Base-by-base conservation (phyloP, 2,329 filamentous ascomycete genomes). In the Aureobasidium mangrovei region DNA sequence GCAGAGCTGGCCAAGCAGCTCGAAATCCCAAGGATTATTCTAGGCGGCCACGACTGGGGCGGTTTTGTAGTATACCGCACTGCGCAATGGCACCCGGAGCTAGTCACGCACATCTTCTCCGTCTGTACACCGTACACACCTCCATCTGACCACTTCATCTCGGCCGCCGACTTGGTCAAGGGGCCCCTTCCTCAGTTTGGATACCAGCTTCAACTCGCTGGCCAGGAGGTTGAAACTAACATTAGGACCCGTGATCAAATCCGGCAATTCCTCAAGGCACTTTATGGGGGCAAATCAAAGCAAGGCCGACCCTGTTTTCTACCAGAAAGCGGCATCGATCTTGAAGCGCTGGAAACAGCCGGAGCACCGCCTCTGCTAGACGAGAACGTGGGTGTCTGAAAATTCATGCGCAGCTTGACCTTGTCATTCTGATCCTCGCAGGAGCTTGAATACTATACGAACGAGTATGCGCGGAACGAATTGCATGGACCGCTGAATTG, bases 31-130 rank as follows among this genome's bases (percentile, higher is more conserved):
- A 74, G 68, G 45, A 85, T 95, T 64, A 84, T 96, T 55, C 78
- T 96, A 10, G 89, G 90, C 46, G 91, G 90, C 6, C 91, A 96
- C 72, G 91, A 97, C 71, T 96, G 91, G 88, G 91, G 91, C 67
- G 90, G 88, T 62, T 76, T 78, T 2, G 75, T 91, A 29, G 84
- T 85, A 53, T 94, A 88, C 77, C 82, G 89, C 53, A 72, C 86
- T 55, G 82, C 84, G 10, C 78, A 86, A 59, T 88, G 83, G 78
- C 76, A 90, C 63, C 88, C 88, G 0, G 72, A 83, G 39, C 74
- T 94, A 9, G 74, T 95, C 59, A 78, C 78, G 38, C 84, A 83
- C 62, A 75, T 95, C 57, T 91, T 95, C 73, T 81, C 80, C 60
- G 74, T 95, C 57, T 93, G 88, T 72, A 91, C 88, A 29, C 87